Evolutionary conservation across 2,329 filamentous ascomycete species (phyloP).

Genomic region (Corynespora cassiicola): DNA sequence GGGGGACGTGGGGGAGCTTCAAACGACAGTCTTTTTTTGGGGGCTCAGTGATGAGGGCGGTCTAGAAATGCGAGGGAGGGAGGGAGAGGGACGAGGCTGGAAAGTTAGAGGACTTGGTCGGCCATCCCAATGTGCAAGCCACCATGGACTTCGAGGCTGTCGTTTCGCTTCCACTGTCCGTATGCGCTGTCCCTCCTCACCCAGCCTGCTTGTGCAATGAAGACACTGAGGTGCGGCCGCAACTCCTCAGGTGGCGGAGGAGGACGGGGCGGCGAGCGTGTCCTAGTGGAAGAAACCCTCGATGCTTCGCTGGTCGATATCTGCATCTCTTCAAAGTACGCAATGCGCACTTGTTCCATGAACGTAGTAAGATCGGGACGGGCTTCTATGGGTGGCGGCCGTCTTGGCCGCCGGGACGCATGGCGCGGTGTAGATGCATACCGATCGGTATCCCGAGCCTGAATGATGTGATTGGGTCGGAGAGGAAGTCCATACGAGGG

Average conservation of each 20-base stretch:
- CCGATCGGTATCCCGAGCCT: background rate
- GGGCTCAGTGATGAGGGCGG: too few species aligned
- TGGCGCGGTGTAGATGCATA: background rate
- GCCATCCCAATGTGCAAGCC: too few species aligned
- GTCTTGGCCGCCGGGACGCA: conserved; percentile 7
- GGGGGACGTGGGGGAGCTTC: too few species aligned
- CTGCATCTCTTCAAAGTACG: conserved; percentile 22
- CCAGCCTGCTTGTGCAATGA: too few species aligned
- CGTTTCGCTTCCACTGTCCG: too few species aligned
- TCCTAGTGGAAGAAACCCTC: conserved; percentile 3
- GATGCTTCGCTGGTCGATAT: conserved; percentile 3
- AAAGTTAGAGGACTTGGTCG: too few species aligned
- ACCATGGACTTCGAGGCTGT: too few species aligned
- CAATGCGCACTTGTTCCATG: conserved; percentile 4
- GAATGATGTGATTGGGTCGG: background rate
- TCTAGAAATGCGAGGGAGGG: too few species aligned
- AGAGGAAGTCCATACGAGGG: background rate
- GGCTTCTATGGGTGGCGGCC: conserved; percentile 10
- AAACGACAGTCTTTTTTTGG: too few species aligned
- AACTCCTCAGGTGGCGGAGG: conserved; percentile 25
- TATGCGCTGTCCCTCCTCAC: too few species aligned
- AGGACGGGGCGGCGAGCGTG: conserved; percentile 21
- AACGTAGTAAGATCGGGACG: conserved; percentile 10
- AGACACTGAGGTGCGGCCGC: conserved; percentile 29
- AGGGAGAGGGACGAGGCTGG: too few species aligned